Evolutionary conservation across 805 yeast species (phyloP).

Genomic region (Wickerhamomyces alni): DNA sequence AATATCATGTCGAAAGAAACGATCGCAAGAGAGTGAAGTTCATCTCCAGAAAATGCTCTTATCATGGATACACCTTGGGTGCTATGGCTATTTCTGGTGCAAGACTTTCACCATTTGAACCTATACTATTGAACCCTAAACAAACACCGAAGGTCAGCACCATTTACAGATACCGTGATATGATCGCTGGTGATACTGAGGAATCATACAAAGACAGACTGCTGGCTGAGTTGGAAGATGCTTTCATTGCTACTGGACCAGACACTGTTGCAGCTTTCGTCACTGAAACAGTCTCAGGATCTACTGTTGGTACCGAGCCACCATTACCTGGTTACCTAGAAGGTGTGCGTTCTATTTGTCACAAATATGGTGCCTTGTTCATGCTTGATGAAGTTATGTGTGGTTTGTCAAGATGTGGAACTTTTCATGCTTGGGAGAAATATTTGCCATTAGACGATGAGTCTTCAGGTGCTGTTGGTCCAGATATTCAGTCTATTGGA

Average conservation of each 20-base stretch:
- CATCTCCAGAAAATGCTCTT: constrained; percentile 38
- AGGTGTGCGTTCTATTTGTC: constrained; percentile 39
- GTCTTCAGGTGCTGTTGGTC: constrained; percentile 25
- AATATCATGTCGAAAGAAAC: constrained; percentile 38
- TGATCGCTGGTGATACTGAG: constrained; percentile 27
- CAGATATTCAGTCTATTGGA: constrained; percentile 43
- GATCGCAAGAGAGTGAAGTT: constrained; percentile 36
- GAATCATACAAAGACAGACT: constrained; percentile 35
- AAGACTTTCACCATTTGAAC: constrained; percentile 1
- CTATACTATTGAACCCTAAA: neutral
- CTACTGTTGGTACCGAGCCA: constrained; percentile 37
- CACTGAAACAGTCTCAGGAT: constrained; percentile 41
- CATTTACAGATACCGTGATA: constrained; percentile 25
- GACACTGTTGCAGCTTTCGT: constrained; percentile 37
- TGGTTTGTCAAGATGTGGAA: constrained; percentile 48
- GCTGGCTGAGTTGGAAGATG: constrained; percentile 35
- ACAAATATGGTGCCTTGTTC: constrained; percentile 44
- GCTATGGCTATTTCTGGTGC: constrained; percentile 37
- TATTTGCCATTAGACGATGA: constrained; percentile 20
- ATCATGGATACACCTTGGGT: constrained; percentile 45
- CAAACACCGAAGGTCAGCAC: neutral
- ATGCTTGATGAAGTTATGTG: constrained; percentile 52
- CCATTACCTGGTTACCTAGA: constrained; percentile 41
- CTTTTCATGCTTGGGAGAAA: constrained; percentile 40
- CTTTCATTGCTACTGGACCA: constrained; percentile 36